Evolutionary conservation across 495 filamentous ascomycete genomes (phyloP), one percentile per base, ranked within the genome.

Genomic region (Parmelia sp.): DNA sequence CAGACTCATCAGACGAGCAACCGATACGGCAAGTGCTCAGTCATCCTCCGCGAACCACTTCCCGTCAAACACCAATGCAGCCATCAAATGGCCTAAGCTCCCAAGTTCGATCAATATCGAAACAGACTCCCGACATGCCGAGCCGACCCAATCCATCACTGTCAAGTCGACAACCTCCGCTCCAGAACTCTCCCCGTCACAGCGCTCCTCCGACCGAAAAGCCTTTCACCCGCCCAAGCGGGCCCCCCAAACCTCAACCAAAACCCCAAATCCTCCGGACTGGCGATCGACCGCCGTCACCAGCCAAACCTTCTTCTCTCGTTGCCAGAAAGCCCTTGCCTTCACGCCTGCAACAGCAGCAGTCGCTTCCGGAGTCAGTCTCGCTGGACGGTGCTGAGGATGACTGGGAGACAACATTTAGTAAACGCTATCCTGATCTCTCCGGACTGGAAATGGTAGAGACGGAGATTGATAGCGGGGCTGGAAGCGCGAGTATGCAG

Each of bases 361-460:
- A 62, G 15, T 17, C 67, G 3, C 37, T 65, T 39, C 17, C 67
- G 31, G 62, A 61, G n/a, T 27, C 35, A 11, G 12, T 58, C 5
- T 15, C 40, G 19, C 15, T 35, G 25, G 39, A 58, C 14, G 36
- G 27, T 15, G 23, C 60, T 7, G 67, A 68, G 36, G 84, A 87
- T 6, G 88, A 89, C 65, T 88, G 85, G 84, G 86, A 90, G 69
- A 74, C 72, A 36, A 86, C 88, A 72, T 96, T 96, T 71, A 87
- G 85, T 68, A 88, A 88, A 74, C 79, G 90, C 53, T 96, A 90
- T 73, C 92, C 92, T 1, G 91, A 85, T 69, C 78, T 96, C 31
- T 85, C 83, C 29, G 85, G 88, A 1, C 79, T 96, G 57, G 91
- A 96, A 78, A 90, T 95, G 86, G 88, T 90, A 37, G 91, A 87